phyloP scores from a whole-genome alignment of 441 rosid genomes.

The Erysimum pusillum region DNA sequence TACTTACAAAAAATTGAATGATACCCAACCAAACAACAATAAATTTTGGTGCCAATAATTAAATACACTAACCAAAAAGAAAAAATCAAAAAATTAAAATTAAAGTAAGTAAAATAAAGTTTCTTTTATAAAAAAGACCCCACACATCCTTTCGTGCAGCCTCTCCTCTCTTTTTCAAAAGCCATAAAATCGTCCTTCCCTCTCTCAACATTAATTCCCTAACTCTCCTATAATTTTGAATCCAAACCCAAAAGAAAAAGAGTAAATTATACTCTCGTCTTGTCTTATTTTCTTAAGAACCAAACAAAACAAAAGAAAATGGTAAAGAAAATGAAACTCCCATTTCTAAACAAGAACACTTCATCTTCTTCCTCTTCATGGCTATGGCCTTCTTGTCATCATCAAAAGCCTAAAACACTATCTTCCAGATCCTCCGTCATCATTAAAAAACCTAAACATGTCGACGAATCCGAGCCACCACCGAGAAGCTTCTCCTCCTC shows the following conservation, averaged over 20 bases:
- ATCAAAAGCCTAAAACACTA: slow-evolving; percentile 64
- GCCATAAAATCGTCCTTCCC: slow-evolving; percentile 46
- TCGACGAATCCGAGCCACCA: slow-evolving; percentile 57
- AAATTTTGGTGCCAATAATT: slow-evolving; percentile 38
- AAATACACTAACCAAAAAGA: slow-evolving; percentile 20
- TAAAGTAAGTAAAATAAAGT: slow-evolving; percentile 4
- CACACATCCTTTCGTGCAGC: slow-evolving; percentile 19
- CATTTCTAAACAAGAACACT: slow-evolving; percentile 41
- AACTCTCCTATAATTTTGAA: slow-evolving; percentile 22
- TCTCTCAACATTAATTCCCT: slow-evolving; percentile 21
- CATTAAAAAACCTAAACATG: slow-evolving; percentile 53
- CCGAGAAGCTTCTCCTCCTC: slow-evolving; percentile 54
- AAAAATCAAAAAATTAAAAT: not conserved
- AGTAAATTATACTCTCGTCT: not conserved
- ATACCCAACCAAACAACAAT: slow-evolving; percentile 42
- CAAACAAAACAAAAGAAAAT: slow-evolving; percentile 1
- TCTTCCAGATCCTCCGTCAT: slow-evolving; percentile 54
- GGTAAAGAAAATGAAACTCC: slow-evolving; percentile 39
- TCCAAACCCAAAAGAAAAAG: not conserved
- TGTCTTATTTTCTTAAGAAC: slow-evolving; percentile 44
- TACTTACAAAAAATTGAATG: slow-evolving; percentile 38
- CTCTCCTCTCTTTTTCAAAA: slow-evolving; percentile 31
- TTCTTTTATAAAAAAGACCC: not conserved
- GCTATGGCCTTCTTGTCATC: slow-evolving; percentile 62
- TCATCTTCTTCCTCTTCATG: slow-evolving; percentile 37